Evolutionary conservation across 352 stramenopile species (phyloP).

Genomic region (Phytophthora cryptogea): DNA sequence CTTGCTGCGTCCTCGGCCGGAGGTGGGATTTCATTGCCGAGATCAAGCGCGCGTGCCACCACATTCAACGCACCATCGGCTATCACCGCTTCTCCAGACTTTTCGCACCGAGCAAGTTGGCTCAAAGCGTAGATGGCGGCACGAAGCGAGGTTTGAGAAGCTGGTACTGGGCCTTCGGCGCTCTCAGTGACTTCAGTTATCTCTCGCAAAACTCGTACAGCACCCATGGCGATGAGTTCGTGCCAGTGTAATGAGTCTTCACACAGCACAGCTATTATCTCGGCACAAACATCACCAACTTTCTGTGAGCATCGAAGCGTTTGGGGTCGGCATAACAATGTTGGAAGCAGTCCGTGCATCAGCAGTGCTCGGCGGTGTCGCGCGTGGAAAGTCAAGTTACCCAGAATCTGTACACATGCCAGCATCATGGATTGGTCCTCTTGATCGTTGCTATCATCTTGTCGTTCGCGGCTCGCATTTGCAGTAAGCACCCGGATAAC

Average conservation of each 20-base stretch:
- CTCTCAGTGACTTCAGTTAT: constrained; percentile 39
- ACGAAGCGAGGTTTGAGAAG: constrained; percentile 37
- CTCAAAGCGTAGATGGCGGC: constrained; percentile 69
- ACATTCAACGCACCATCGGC: constrained; percentile 67
- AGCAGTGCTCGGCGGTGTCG: constrained; percentile 62
- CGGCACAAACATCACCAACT: constrained; percentile 65
- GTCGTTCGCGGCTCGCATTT: constrained; percentile 3
- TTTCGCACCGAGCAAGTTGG: constrained; percentile 65
- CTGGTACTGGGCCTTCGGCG: background rate
- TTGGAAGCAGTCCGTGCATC: constrained; percentile 57
- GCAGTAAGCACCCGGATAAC: constrained; percentile 57
- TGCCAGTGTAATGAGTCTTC: constrained; percentile 60
- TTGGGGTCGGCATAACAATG: constrained; percentile 41
- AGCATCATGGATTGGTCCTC: constrained; percentile 58
- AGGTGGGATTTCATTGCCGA: constrained; percentile 5
- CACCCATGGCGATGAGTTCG: constrained; percentile 56
- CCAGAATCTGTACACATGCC: constrained; percentile 66
- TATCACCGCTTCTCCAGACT: constrained; percentile 45
- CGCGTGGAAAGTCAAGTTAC: constrained; percentile 71
- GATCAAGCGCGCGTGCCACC: constrained; percentile 42
- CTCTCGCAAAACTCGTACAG: constrained; percentile 57
- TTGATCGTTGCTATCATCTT: constrained; percentile 9
- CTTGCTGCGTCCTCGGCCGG: constrained; percentile 11
- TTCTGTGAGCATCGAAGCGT: constrained; percentile 40
- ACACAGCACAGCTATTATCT: constrained; percentile 69